phyloP scores from a whole-genome alignment of 2,329 filamentous ascomycete genomes.

The Penicillium nordicum region DNA sequence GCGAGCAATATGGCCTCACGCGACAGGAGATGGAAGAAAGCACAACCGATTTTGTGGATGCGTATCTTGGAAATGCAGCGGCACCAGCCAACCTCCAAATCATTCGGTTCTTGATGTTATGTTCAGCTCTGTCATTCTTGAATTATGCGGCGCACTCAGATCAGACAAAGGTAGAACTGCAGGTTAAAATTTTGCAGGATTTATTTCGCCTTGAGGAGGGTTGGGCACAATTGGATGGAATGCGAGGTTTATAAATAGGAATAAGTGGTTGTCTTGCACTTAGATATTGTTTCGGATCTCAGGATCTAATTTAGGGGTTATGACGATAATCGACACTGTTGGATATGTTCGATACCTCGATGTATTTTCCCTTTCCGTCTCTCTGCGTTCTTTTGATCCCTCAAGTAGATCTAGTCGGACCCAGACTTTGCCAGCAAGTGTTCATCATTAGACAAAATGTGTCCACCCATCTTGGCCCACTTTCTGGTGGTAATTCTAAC shows the following conservation, averaged over 20 bases:
- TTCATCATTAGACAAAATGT: background rate
- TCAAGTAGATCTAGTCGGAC: background rate
- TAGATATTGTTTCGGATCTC: background rate
- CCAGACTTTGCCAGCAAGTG: background rate
- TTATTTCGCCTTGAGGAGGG: background rate
- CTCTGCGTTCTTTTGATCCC: background rate
- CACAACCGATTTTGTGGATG: background rate
- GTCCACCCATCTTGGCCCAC: background rate
- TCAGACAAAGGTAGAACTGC: background rate
- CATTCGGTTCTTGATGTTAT: background rate
- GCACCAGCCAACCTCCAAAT: background rate
- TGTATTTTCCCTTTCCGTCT: background rate
- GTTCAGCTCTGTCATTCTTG: slow-evolving; percentile 1
- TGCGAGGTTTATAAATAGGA: background rate
- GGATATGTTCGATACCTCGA: background rate
- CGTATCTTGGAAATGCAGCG: background rate
- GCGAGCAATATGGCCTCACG: background rate
- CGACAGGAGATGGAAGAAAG: background rate
- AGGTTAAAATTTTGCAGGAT: background rate
- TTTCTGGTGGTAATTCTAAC: background rate
- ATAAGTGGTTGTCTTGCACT: background rate
- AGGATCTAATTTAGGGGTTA: background rate
- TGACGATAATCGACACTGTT: background rate
- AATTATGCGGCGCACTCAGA: background rate
- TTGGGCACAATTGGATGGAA: background rate